Conservation (phyloP, 2,329 filamentous ascomycete genomes). For the Paraphoma chrysanthemicola region DNA sequence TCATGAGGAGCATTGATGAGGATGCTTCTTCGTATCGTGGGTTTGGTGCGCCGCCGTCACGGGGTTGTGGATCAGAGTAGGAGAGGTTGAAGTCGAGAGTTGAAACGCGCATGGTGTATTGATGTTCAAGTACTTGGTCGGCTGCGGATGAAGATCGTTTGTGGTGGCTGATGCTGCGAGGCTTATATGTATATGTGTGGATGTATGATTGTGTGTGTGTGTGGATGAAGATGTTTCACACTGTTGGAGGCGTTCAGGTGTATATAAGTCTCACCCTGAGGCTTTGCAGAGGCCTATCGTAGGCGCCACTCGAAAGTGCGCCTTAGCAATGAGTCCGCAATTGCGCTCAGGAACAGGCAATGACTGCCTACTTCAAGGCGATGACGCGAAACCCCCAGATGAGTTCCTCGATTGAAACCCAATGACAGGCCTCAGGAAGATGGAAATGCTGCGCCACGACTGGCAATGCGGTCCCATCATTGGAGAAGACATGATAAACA, state of each 20-base stretch:
- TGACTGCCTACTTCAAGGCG: slow-evolving; percentile 40
- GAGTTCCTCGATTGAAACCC: slow-evolving; percentile 22
- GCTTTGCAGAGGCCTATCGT: slow-evolving; percentile 27
- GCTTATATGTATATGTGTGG: background rate
- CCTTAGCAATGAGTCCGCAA: slow-evolving; percentile 26
- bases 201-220: slow-evolving; percentile 4
- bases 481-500: slow-evolving; percentile 30
- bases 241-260: slow-evolving; percentile 5
- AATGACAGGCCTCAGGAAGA: slow-evolving; percentile 19
- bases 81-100: slow-evolving; percentile 12
- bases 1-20: slow-evolving; percentile 23
- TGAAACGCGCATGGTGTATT: slow-evolving; percentile 25
- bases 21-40: slow-evolving; percentile 21
- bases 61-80: slow-evolving; percentile 31
- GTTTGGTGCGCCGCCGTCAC: slow-evolving; percentile 43
- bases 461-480: slow-evolving; percentile 18
- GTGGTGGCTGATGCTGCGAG: background rate
- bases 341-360: slow-evolving; percentile 30
- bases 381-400: slow-evolving; percentile 32
- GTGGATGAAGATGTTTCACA: slow-evolving; percentile 8
- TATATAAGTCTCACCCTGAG: slow-evolving; percentile 27
- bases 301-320: slow-evolving; percentile 29
- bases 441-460: slow-evolving; percentile 33
- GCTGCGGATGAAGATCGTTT: slow-evolving; percentile 3
- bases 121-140: slow-evolving; percentile 16